These are phyloP conservation scores for Beauveria asiatica DNA, from an alignment of 2,329 filamentous ascomycete species.

Conservation along the genomic window DNA sequence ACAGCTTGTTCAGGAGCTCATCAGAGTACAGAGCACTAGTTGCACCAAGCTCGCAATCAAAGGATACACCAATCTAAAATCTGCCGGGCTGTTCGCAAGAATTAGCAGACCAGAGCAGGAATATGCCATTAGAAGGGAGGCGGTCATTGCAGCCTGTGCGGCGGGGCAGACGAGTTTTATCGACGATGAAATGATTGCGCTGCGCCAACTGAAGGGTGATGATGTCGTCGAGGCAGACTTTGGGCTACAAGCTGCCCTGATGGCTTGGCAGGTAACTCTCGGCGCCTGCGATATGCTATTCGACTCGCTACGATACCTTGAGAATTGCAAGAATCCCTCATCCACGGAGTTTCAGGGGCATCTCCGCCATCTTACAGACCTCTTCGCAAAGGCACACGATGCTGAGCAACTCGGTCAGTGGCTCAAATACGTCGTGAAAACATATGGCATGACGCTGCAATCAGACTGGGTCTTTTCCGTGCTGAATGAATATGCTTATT, in stretches of 20 bases:
- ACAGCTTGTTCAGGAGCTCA: not conserved
- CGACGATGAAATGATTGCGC: not conserved
- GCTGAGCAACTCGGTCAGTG: slow-evolving; percentile 21
- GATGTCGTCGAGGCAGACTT: not conserved
- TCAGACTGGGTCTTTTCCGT: slow-evolving; percentile 22
- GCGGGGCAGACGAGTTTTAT: not conserved
- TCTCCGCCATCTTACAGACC: not conserved
- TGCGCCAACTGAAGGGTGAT: not conserved
- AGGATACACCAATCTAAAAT: not conserved
- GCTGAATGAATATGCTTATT: slow-evolving; percentile 22
- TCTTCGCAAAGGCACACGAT: slow-evolving; percentile 19
- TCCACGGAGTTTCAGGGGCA: not conserved
- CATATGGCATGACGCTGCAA: slow-evolving; percentile 20
- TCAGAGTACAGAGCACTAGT: not conserved
- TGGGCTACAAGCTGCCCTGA: slow-evolving; percentile 1
- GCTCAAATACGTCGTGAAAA: slow-evolving; percentile 20
- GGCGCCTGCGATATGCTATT: not conserved
- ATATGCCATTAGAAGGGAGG: slow-evolving; percentile 1
- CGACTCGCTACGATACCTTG: not conserved
- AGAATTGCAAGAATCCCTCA: not conserved
- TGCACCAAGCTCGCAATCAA: not conserved
- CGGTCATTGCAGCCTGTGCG: not conserved
- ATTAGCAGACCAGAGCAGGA: not conserved
- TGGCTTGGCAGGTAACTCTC: not conserved
- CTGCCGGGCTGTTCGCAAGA: not conserved